phyloP scores from a whole-genome alignment of 352 stramenopile genomes.

The Phytopythium sindhum region DNA sequence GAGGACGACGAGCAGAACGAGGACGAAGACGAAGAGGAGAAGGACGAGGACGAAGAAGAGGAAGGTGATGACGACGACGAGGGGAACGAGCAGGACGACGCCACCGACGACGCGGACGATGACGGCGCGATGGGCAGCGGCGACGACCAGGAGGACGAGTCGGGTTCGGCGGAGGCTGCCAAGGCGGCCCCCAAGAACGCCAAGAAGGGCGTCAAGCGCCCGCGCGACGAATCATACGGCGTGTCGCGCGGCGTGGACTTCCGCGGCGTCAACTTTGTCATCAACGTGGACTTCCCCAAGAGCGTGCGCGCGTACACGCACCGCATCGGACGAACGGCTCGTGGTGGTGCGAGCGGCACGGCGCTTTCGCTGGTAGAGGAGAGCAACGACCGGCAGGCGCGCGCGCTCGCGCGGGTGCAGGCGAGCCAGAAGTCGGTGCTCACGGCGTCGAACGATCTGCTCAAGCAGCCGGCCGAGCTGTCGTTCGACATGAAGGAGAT shows the following conservation, averaged over 20 bases:
- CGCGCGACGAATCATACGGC: constrained; percentile 91
- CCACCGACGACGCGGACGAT: constrained; percentile 72
- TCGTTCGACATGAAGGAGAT: constrained; percentile 98
- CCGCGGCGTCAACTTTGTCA: constrained; percentile 96
- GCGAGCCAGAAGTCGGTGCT: constrained; percentile 87
- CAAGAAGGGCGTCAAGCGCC: constrained; percentile 49
- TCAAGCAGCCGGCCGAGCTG: constrained; percentile 93
- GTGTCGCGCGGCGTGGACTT: constrained; percentile 98
- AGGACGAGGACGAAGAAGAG: constrained; percentile 32
- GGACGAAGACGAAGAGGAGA: constrained; percentile 45
- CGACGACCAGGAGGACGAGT: constrained; percentile 18
- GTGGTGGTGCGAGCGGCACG: constrained; percentile 94
- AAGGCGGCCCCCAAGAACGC: constrained; percentile 14
- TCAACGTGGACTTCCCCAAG: constrained; percentile 98
- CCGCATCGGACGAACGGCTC: constrained; percentile 96
- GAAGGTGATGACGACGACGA: constrained; percentile 48
- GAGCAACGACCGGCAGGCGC: constrained; percentile 72
- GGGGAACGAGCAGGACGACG: constrained; percentile 29
- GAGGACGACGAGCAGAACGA: constrained; percentile 41
- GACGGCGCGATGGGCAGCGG: constrained; percentile 61
- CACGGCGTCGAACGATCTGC: constrained; percentile 75
- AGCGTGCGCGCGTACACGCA: constrained; percentile 97
- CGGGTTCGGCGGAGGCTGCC: constrained; percentile 27
- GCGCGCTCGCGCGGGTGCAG: constrained; percentile 90
- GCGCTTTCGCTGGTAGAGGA: constrained; percentile 94